Evolutionary conservation across 2,329 filamentous ascomycete species (phyloP).

Genomic region (Arthrocladium fulminans): DNA sequence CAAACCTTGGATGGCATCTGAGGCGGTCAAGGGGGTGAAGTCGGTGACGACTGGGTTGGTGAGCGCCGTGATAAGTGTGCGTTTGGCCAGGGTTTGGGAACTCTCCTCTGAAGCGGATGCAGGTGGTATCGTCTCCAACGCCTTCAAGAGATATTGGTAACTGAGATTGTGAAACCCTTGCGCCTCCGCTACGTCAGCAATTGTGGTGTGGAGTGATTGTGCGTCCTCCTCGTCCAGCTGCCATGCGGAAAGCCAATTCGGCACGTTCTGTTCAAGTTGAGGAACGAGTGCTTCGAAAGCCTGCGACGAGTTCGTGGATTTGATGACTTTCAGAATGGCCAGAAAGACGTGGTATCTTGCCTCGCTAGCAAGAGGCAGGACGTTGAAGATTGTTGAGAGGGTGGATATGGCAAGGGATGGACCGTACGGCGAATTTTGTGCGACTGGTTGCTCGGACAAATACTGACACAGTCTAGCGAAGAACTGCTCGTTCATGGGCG

Average conservation of each 20-base stretch:
- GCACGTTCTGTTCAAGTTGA: conserved; percentile 68
- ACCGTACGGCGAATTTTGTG: conserved; percentile 76
- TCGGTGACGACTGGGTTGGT: conserved; percentile 59
- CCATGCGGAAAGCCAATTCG: conserved; percentile 76
- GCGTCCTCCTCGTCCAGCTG: conserved; percentile 70
- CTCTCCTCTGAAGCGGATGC: conserved; percentile 44
- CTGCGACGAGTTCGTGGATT: conserved; percentile 56
- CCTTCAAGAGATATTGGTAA: conserved; percentile 63
- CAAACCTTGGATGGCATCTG: conserved; percentile 75
- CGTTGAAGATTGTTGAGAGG: conserved; percentile 94
- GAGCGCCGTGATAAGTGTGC: conserved; percentile 59
- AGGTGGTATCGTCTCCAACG: conserved; percentile 65
- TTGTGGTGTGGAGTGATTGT: conserved; percentile 73
- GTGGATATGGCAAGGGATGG: conserved; percentile 78
- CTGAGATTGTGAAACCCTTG: conserved; percentile 68
- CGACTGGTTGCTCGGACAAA: conserved; percentile 69
- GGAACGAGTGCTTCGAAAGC: conserved; percentile 77
- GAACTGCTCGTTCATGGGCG: conserved; percentile 74
- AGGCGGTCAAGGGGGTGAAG: conserved; percentile 61
- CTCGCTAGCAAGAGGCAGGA: conserved; percentile 65
- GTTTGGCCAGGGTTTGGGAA: conserved; percentile 51
- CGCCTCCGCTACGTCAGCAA: conserved; percentile 72
- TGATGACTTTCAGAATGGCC: conserved; percentile 77
- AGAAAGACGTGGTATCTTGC: conserved; percentile 85
- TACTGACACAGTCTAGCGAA: conserved; percentile 82